Percentiles rank a stretch among this genome's conserved stretches.
Conservation (phyloP, 192 early-diverging fungal species). For the Jimgerdemannia lactiflua region DNA sequence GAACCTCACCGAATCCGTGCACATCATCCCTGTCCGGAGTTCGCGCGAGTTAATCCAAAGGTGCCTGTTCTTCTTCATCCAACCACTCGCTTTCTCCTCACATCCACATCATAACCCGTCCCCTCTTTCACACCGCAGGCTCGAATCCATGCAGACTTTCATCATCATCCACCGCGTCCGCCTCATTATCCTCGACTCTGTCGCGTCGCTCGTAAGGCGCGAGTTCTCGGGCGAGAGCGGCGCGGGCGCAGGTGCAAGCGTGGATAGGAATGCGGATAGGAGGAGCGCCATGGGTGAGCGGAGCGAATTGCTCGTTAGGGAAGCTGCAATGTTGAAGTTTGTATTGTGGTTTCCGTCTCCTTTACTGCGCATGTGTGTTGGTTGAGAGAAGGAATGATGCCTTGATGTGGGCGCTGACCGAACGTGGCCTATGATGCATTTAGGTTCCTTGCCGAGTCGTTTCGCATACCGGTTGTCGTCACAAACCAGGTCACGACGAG, state of each 20-base stretch:
- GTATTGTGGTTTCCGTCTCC: background rate
- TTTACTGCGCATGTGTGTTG: background rate
- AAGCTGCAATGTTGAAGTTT: background rate
- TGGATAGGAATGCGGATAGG: background rate
- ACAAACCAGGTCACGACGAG: slow-evolving; percentile 8
- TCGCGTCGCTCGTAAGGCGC: slow-evolving; percentile 6
- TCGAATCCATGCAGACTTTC: background rate
- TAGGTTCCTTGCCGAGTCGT: slow-evolving; percentile 4
- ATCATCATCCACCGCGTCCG: background rate
- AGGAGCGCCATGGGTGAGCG: background rate
- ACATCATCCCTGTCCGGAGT: background rate
- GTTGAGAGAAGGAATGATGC: background rate
- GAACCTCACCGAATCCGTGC: background rate
- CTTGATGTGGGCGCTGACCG: background rate
- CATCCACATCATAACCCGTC: background rate
- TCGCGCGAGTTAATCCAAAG: background rate
- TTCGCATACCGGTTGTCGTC: slow-evolving; percentile 6
- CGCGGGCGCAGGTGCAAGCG: no score
- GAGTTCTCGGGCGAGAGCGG: background rate
- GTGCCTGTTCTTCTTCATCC: background rate
- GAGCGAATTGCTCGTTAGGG: background rate
- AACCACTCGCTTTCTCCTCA: background rate
- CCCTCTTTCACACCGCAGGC: background rate
- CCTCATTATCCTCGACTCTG: slow-evolving; percentile 3
- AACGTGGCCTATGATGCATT: background rate